Percentiles rank a stretch among this genome's conserved stretches.
Conservation (phyloP, 805 yeast species). For the Kodamaea kaohsiungensis region DNA sequence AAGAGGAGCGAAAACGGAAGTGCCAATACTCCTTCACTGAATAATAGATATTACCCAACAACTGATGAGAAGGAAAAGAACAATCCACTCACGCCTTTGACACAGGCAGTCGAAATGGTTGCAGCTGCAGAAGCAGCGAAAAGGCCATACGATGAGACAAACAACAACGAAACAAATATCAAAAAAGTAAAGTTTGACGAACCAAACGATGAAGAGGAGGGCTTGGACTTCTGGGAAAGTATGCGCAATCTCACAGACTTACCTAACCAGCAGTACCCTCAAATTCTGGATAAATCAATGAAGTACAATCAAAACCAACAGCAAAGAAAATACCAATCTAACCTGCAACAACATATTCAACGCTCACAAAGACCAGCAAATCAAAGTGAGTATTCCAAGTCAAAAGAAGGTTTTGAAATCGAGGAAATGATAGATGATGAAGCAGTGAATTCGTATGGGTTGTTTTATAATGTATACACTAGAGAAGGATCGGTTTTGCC, state of each 20-base stretch:
- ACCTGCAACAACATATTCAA: background rate
- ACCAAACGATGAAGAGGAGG: constrained; percentile 47
- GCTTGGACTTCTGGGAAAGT: constrained; percentile 70
- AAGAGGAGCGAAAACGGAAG: background rate
- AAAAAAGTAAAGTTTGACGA: constrained; percentile 6
- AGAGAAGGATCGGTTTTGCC: constrained; percentile 33
- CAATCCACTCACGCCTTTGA: constrained; percentile 35
- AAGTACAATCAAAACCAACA: constrained; percentile 3
- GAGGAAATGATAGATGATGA: constrained; percentile 39
- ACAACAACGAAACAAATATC: constrained; percentile 4
- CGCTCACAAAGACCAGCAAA: background rate
- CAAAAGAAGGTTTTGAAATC: constrained; percentile 10
- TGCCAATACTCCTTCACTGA: constrained; percentile 8
- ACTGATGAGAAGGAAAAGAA: background rate
- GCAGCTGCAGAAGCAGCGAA: constrained; percentile 30
- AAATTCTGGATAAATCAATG: background rate
- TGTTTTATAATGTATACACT: constrained; percentile 38
- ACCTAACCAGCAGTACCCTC: constrained; percentile 16
- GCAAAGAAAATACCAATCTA: background rate
- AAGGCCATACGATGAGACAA: constrained; percentile 4
- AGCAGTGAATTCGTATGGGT: constrained; percentile 34
- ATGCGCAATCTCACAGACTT: constrained; percentile 55
- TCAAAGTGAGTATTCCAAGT: background rate
- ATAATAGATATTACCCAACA: background rate
- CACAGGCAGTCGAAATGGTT: constrained; percentile 43